phyloP scores from a whole-genome alignment of 2,329 filamentous ascomycete species.

The Diaporthe ampelina region DNA sequence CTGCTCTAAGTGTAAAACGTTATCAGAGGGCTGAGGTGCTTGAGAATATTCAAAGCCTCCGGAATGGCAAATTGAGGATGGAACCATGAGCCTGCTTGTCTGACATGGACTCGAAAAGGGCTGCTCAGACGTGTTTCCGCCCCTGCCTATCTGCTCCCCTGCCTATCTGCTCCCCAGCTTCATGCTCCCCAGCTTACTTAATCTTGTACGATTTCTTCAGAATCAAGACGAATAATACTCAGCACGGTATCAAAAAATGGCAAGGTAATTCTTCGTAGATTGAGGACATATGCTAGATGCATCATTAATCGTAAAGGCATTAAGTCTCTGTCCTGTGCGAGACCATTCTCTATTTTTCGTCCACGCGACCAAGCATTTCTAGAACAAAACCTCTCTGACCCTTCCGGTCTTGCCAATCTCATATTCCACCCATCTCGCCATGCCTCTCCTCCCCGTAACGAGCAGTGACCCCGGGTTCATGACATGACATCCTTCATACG shows the following conservation, averaged over 20 bases:
- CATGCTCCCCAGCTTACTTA: background rate
- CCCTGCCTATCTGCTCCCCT: background rate
- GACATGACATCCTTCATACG: conserved; percentile 95
- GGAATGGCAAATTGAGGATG: too few relatives aligned
- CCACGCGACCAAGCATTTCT: background rate
- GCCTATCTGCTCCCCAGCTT: background rate
- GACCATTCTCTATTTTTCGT: too few relatives aligned
- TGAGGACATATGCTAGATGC: background rate
- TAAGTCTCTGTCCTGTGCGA: background rate
- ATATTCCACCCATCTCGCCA: conserved; percentile 90
- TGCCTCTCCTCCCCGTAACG: conserved; percentile 75
- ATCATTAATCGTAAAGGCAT: conserved; percentile 19
- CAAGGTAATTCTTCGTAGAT: background rate
- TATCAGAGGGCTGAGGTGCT: too few relatives aligned
- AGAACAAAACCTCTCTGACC: conserved; percentile 75
- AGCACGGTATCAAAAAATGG: background rate
- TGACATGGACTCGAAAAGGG: too few relatives aligned
- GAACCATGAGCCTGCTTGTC: too few relatives aligned
- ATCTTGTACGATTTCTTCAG: background rate
- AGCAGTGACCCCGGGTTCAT: conserved; percentile 90
- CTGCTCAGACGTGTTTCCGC: too few relatives aligned
- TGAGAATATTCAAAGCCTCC: too few relatives aligned
- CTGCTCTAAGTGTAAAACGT: too few relatives aligned
- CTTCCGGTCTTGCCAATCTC: conserved; percentile 75
- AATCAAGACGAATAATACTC: too few relatives aligned